These are phyloP conservation scores for Trypanosoma mega DNA, from an alignment of 208 protist species.

Conservation along the genomic window DNA sequence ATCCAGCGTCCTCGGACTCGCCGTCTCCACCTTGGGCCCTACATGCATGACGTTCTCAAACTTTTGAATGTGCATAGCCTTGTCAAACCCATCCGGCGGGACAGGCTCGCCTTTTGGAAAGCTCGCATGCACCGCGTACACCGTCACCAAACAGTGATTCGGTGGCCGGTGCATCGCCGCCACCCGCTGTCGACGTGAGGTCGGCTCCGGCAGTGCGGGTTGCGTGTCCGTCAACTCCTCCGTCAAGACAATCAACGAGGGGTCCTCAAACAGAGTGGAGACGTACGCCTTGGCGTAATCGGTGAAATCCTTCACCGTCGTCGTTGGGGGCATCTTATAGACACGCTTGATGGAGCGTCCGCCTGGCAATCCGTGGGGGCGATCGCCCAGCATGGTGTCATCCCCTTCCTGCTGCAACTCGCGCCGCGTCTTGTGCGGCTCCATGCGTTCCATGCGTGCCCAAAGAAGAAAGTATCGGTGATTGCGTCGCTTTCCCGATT, in stretches of 20 bases:
- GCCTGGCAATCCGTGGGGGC: slow-evolving; percentile 45
- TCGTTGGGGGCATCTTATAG: slow-evolving; percentile 77
- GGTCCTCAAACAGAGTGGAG: slow-evolving; percentile 61
- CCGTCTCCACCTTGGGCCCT: slow-evolving; percentile 17
- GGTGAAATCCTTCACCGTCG: slow-evolving; percentile 51
- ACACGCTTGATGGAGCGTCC: slow-evolving; percentile 65
- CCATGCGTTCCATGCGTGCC: slow-evolving; percentile 79
- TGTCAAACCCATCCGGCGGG: slow-evolving; percentile 65
- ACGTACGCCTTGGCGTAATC: slow-evolving; percentile 65
- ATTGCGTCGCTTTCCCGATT: slow-evolving; percentile 38
- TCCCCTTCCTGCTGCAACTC: slow-evolving; percentile 44
- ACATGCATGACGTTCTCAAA: slow-evolving; percentile 68
- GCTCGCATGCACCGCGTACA: slow-evolving; percentile 73
- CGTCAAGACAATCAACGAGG: slow-evolving; percentile 55
- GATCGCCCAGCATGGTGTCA: slow-evolving; percentile 47
- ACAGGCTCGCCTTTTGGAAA: slow-evolving; percentile 44
- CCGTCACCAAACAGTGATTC: slow-evolving; percentile 82
- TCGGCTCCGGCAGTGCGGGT: slow-evolving; percentile 57
- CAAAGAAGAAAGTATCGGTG: slow-evolving; percentile 79
- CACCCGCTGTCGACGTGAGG: slow-evolving; percentile 64
- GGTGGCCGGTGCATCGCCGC: slow-evolving; percentile 47
- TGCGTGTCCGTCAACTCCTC: slow-evolving; percentile 66
- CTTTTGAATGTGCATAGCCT: slow-evolving; percentile 54
- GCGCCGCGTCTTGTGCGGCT: slow-evolving; percentile 16
- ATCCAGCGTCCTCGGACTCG: slow-evolving; percentile 25